Conservation (phyloP, 2,329 filamentous ascomycete genomes). For the Exophiala sp. region DNA sequence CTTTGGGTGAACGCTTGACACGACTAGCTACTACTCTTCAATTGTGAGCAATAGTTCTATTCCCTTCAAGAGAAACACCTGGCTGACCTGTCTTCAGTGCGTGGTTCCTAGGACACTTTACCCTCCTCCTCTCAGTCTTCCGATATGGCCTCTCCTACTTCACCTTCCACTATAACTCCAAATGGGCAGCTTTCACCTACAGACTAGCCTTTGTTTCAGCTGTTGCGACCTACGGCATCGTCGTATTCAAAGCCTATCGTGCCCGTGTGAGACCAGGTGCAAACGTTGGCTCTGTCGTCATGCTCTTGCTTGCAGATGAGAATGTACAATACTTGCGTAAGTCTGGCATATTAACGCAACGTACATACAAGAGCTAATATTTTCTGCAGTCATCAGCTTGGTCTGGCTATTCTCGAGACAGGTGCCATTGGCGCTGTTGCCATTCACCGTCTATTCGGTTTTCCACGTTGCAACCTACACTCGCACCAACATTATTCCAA, state of each 20-base stretch:
- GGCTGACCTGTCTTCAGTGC: constrained; percentile 78
- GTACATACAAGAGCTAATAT: constrained; percentile 8
- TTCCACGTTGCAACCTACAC: constrained; percentile 98
- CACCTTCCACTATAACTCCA: constrained; percentile 78
- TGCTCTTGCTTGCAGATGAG: constrained; percentile 77
- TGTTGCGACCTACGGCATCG: constrained; percentile 90
- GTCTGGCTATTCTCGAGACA: constrained; percentile 92
- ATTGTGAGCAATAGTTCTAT: constrained; percentile 43
- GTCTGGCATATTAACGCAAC: constrained; percentile 35
- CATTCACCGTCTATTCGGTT: constrained; percentile 93
- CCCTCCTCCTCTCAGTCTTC: constrained; percentile 74
- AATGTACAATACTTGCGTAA: constrained; percentile 96
- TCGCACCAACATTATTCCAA: constrained; percentile 87
- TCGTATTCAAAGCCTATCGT: constrained; percentile 96
- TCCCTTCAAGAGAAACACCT: constrained; percentile 41
- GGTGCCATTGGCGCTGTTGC: constrained; percentile 83
- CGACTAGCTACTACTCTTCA: constrained; percentile 84
- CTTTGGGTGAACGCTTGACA: constrained; percentile 70
- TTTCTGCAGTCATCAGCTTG: constrained; percentile 72
- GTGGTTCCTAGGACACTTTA: constrained; percentile 62
- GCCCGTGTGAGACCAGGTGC: constrained; percentile 64
- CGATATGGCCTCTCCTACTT: constrained; percentile 84
- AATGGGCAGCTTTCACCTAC: constrained; percentile 78
- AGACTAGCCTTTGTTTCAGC: constrained; percentile 86
- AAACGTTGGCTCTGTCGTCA: constrained; percentile 41